Evolutionary conservation across 2,329 filamentous ascomycete genomes (phyloP).

Genomic region (Penicillium sp.): DNA sequence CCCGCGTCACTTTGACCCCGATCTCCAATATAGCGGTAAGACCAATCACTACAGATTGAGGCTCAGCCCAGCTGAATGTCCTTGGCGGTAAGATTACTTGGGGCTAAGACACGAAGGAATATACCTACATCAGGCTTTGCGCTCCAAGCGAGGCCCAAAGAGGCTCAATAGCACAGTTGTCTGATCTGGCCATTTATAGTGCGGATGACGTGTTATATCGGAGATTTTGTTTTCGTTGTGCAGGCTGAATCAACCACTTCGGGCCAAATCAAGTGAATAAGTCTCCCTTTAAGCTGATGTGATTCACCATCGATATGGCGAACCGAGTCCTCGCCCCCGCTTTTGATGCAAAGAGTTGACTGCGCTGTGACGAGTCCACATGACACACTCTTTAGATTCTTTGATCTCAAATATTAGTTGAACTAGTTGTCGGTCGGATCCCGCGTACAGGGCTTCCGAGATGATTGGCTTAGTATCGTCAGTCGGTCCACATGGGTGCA

Average conservation of each 20-base stretch:
- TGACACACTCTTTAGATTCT: not conserved
- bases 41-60: not conserved
- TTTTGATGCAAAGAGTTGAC: not conserved
- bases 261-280: not conserved
- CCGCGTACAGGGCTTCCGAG: not conserved
- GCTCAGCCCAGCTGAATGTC: not conserved
- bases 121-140: not conserved
- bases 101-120: not conserved
- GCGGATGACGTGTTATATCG: conserved; percentile 1
- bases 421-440: not conserved
- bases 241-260: not conserved
- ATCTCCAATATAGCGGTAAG: conserved; percentile 3
- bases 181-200: not conserved
- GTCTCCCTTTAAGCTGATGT: not conserved
- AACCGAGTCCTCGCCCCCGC: not conserved
- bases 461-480: conserved; percentile 1
- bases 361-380: not conserved
- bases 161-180: not conserved
- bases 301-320: not conserved
- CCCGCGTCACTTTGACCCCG: not conserved
- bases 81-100: not conserved
- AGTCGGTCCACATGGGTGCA: conserved; percentile 6
- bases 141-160: not conserved
- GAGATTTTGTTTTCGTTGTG: not conserved
- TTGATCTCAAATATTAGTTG: not conserved